A percentile compares a stretch with the other conserved stretches of the same genome.
Conservation (phyloP, 306 rosid genomes). For the Chamaecrista fasciculata region DNA sequence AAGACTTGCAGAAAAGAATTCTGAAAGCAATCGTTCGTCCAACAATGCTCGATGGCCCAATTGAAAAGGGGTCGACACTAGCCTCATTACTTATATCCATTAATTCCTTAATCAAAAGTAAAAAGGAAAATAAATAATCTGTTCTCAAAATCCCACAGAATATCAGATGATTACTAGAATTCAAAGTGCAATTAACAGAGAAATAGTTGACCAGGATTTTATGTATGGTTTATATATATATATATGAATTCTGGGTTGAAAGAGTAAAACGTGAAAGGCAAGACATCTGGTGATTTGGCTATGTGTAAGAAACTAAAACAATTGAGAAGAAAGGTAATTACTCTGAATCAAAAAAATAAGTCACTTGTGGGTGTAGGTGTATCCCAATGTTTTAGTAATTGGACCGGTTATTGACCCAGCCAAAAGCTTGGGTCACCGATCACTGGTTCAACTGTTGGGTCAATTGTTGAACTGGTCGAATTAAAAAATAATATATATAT, state of each 20-base stretch:
- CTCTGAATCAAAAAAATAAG: neutral
- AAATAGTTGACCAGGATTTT: neutral
- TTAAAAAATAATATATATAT: too few relatives aligned
- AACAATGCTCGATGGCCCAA: conserved; percentile 77
- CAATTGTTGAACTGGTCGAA: too few relatives aligned
- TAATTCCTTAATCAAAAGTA: conserved; percentile 17
- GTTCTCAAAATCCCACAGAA: conserved; percentile 2
- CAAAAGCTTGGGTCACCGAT: too few relatives aligned
- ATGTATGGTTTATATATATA: conserved; percentile 20
- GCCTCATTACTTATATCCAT: conserved; percentile 96
- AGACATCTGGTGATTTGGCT: conserved; percentile 25
- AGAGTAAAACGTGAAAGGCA: conserved; percentile 9
- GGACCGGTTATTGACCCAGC: too few relatives aligned
- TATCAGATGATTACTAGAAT: conserved; percentile 18
- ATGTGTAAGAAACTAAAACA: neutral
- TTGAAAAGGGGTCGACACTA: conserved; percentile 61
- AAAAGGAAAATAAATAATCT: neutral
- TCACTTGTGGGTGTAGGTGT: too few relatives aligned
- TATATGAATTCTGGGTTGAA: neutral
- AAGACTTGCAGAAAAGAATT: conserved; percentile 74
- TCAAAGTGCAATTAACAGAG: conserved; percentile 2
- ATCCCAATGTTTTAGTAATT: too few relatives aligned
- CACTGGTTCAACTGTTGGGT: too few relatives aligned
- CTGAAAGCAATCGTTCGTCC: conserved; percentile 77
- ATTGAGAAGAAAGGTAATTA: conserved; percentile 8